phyloP scores from a whole-genome alignment of 2,329 filamentous ascomycete species.

The Sphaerostilbella broomeana region DNA sequence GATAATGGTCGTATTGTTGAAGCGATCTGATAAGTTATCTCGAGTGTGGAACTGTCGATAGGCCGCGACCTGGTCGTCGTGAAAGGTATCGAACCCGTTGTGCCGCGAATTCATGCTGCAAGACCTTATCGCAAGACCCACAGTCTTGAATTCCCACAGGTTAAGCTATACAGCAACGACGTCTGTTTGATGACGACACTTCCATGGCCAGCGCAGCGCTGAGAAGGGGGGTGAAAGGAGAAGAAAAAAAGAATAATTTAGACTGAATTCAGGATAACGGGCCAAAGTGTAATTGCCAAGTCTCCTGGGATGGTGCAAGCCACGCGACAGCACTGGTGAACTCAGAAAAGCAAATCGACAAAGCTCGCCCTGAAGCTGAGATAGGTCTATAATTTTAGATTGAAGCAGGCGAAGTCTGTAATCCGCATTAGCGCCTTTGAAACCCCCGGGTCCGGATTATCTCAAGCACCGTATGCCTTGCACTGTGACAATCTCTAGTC shows the following conservation, averaged over 20 bases:
- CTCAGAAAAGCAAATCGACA: neutral
- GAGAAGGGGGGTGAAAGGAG: neutral
- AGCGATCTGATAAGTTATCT: slow-evolving; percentile 25
- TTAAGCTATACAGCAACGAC: slow-evolving; percentile 11
- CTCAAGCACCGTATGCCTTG: slow-evolving; percentile 6
- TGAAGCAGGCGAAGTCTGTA: too few relatives aligned
- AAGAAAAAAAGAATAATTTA: neutral
- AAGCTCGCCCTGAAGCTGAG: too few relatives aligned
- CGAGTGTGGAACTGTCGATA: slow-evolving; percentile 25
- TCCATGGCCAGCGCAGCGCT: slow-evolving; percentile 16
- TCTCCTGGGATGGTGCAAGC: neutral
- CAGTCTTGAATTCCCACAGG: slow-evolving; percentile 2
- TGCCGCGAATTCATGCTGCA: slow-evolving; percentile 30
- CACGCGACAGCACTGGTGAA: neutral
- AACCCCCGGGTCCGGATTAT: slow-evolving; percentile 14
- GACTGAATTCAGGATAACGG: too few relatives aligned
- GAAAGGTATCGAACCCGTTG: slow-evolving; percentile 27
- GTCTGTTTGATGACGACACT: slow-evolving; percentile 11
- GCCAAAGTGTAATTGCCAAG: too few relatives aligned
- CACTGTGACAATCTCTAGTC: too few relatives aligned
- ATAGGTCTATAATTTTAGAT: too few relatives aligned
- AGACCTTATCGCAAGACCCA: slow-evolving; percentile 9
- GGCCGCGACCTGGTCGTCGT: slow-evolving; percentile 30
- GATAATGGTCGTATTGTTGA: slow-evolving; percentile 30
- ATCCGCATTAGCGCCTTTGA: too few relatives aligned